phyloP scores from a whole-genome alignment of 2,329 filamentous ascomycete genomes.

The Fusarium falciforme region DNA sequence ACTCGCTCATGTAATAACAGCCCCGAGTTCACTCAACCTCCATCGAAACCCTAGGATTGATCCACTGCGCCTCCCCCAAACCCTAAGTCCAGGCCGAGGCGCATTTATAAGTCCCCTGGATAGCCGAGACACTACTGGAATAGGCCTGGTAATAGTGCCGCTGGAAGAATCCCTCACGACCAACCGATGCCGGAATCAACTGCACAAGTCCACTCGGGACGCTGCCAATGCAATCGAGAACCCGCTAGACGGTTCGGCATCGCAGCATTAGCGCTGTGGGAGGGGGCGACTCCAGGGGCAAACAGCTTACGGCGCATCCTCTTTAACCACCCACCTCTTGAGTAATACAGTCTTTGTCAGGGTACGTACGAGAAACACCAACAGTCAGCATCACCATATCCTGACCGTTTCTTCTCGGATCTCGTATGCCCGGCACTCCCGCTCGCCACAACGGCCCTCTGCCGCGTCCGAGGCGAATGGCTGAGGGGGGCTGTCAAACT shows the following conservation, averaged over 20 bases:
- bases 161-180: conserved; percentile 27
- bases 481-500: conserved; percentile 14
- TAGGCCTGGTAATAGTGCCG: conserved; percentile 30
- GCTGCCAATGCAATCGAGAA: conserved; percentile 32
- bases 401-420: conserved; percentile 21
- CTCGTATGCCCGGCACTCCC: conserved; percentile 19
- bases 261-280: conserved; percentile 28
- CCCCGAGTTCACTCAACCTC: background rate
- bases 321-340: conserved; percentile 17
- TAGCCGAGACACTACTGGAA: conserved; percentile 31
- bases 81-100: conserved; percentile 32
- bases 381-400: conserved; percentile 31
- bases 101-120: conserved; percentile 18
- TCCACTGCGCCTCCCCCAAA: conserved; percentile 29
- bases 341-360: background rate
- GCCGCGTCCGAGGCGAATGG: background rate
- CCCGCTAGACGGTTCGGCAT: conserved; percentile 34
- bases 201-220: conserved; percentile 31
- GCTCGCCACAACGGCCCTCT: conserved; percentile 3
- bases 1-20: background rate
- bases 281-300: conserved; percentile 20
- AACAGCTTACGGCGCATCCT: conserved; percentile 25
- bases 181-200: conserved; percentile 33
- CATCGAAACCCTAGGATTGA: conserved; percentile 31
- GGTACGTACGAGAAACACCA: conserved; percentile 21